Evolutionary conservation across 75 land plant species (phyloP).

Genomic region (Selaginella tamariscina): DNA sequence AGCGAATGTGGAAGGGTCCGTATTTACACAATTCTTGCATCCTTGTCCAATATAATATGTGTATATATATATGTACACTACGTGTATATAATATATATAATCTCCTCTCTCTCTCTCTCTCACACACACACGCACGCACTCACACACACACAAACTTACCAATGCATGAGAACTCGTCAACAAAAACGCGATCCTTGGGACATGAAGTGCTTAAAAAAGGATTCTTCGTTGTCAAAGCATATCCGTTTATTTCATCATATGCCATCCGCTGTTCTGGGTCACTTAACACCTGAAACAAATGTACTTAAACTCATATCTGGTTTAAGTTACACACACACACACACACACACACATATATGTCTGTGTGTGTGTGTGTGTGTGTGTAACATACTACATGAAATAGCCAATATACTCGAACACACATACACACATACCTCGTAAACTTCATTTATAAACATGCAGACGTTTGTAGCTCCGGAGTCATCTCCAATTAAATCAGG

Average conservation of each 20-base stretch:
- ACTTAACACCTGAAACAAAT: slow-evolving; percentile 62
- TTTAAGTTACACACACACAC: no score
- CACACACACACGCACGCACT: background rate
- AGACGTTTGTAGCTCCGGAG: slow-evolving; percentile 67
- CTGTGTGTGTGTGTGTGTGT: no score
- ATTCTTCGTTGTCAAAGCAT: slow-evolving; percentile 62
- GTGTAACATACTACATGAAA: no score
- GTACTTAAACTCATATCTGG: no score
- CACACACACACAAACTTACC: slow-evolving; percentile 32
- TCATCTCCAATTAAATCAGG: slow-evolving; percentile 82
- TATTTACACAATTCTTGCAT: slow-evolving; percentile 91
- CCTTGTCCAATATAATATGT: slow-evolving; percentile 32
- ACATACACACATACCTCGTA: slow-evolving; percentile 49
- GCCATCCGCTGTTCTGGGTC: slow-evolving; percentile 86
- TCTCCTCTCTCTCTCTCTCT: slow-evolving; percentile 2
- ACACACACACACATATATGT: no score
- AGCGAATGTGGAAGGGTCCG: slow-evolving; percentile 56
- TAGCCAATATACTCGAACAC: background rate
- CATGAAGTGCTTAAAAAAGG: slow-evolving; percentile 57
- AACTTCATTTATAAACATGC: slow-evolving; percentile 92
- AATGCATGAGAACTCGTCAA: slow-evolving; percentile 93
- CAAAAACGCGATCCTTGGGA: slow-evolving; percentile 77
- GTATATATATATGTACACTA: background rate
- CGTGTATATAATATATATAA: background rate
- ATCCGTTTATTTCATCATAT: slow-evolving; percentile 97